Evolutionary conservation across 176 grass and related monocot genomes (phyloP).

Genomic region (Zizania latifolia): DNA sequence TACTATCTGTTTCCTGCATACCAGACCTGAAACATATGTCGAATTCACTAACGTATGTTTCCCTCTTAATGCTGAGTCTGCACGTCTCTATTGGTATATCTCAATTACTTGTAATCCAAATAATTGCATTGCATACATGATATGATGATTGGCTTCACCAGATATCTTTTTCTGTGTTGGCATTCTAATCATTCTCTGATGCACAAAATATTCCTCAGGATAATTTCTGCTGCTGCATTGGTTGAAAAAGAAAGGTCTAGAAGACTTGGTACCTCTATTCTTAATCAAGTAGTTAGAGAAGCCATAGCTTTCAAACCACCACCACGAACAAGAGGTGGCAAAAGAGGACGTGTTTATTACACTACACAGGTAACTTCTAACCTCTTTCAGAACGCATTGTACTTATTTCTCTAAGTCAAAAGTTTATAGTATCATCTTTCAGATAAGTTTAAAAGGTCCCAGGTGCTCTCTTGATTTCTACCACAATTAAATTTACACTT

Average conservation of each 20-base stretch:
- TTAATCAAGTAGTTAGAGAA: constrained; percentile 95
- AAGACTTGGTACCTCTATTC: constrained; percentile 82
- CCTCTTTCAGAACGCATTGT: not conserved
- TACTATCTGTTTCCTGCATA: not conserved
- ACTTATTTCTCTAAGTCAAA: not conserved
- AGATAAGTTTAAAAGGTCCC: not conserved
- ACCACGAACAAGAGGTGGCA: constrained; percentile 85
- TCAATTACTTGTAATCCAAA: not conserved
- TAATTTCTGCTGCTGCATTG: constrained; percentile 72
- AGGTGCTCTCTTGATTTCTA: not conserved
- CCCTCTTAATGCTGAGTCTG: not conserved
- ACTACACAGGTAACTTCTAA: constrained; percentile 69
- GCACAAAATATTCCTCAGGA: constrained; percentile 38
- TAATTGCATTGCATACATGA: not conserved
- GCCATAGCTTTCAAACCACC: constrained; percentile 89
- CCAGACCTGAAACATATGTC: not conserved
- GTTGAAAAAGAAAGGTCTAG: constrained; percentile 92
- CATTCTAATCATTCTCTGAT: not conserved
- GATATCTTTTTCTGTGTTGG: not conserved
- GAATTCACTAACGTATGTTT: not conserved
- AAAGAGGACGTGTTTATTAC: constrained; percentile 79
- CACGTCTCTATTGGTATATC: not conserved
- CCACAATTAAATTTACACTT: not conserved
- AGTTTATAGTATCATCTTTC: not conserved
- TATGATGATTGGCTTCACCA: not conserved